A percentile compares a stretch with the other conserved stretches of the same genome.
phyloP scores from a whole-genome alignment of 768 basidiomycete species.

The Phlebiopsis gigantea region DNA sequence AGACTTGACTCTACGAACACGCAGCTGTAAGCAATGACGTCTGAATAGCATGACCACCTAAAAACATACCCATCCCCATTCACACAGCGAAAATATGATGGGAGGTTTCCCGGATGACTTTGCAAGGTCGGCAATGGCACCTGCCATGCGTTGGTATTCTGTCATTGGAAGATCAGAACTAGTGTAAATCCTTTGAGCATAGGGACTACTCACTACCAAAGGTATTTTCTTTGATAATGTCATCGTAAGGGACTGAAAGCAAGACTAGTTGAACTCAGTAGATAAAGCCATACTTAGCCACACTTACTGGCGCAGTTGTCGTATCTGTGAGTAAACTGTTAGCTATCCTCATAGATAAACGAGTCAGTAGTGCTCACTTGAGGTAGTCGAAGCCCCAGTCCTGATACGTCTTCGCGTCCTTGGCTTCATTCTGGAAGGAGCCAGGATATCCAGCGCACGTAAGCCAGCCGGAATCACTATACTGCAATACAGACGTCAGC shows the following conservation, averaged over 20 bases:
- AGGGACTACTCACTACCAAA: slow-evolving; percentile 27
- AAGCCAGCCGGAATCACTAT: slow-evolving; percentile 66
- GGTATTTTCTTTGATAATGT: slow-evolving; percentile 16
- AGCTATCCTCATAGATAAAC: not conserved
- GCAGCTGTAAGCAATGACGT: not conserved
- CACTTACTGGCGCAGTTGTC: slow-evolving; percentile 50
- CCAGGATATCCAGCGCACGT: slow-evolving; percentile 62
- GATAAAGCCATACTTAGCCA: slow-evolving; percentile 31
- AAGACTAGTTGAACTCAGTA: slow-evolving; percentile 26
- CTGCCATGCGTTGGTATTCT: slow-evolving; percentile 60
- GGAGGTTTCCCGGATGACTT: slow-evolving; percentile 45
- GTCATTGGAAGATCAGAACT: not conserved
- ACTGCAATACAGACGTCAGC: slow-evolving; percentile 28
- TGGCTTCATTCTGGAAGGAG: slow-evolving; percentile 58
- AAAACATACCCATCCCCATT: slow-evolving; percentile 56
- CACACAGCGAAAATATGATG: slow-evolving; percentile 55
- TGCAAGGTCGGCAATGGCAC: slow-evolving; percentile 48
- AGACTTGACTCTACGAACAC: slow-evolving; percentile 17
- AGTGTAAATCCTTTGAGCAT: not conserved
- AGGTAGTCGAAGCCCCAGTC: slow-evolving; percentile 64
- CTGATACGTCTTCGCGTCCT: slow-evolving; percentile 49
- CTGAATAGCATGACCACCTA: not conserved
- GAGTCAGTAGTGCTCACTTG: slow-evolving; percentile 34
- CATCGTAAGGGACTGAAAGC: slow-evolving; percentile 11
- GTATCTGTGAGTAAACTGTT: slow-evolving; percentile 32